Percentiles rank a stretch among this genome's conserved stretches.
Conservation (phyloP, 192 early-diverging fungal species). For the Backusella tarrabulga region DNA sequence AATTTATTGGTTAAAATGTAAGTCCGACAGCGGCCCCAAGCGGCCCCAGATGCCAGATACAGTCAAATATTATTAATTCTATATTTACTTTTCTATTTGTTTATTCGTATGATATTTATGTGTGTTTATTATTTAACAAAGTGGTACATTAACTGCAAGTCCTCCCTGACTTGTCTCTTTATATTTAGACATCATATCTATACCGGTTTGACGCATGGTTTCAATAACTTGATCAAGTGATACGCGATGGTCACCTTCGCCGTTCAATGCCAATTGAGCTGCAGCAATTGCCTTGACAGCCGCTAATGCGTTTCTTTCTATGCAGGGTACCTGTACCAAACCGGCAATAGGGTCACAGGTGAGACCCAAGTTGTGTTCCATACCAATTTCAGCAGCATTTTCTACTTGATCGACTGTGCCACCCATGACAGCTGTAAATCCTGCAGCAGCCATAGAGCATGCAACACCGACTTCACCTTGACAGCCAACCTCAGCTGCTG, state of each 20-base stretch:
- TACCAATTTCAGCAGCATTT: constrained; percentile 96
- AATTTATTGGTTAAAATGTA: too few species aligned
- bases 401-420: constrained; percentile 87
- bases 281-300: constrained; percentile 97
- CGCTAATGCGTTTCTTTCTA: constrained; percentile 92
- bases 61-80: not conserved
- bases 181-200: constrained; percentile 94
- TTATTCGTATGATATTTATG: not conserved
- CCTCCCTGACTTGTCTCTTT: constrained; percentile 96
- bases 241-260: constrained; percentile 88
- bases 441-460: constrained; percentile 95
- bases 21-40: too few species aligned
- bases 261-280: constrained; percentile 91
- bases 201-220: constrained; percentile 91
- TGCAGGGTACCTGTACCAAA: constrained; percentile 94
- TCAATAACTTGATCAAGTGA: constrained; percentile 95
- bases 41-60: too few species aligned
- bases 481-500: constrained; percentile 94
- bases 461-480: constrained; percentile 98
- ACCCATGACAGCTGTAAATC: constrained; percentile 95
- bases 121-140: constrained; percentile 7
- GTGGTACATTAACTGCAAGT: constrained; percentile 86
- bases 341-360: constrained; percentile 91
- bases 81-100: not conserved
- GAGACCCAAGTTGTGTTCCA: constrained; percentile 85